Conservation (phyloP, 2,329 filamentous ascomycete genomes). For the Cladosporium halotolerans region DNA sequence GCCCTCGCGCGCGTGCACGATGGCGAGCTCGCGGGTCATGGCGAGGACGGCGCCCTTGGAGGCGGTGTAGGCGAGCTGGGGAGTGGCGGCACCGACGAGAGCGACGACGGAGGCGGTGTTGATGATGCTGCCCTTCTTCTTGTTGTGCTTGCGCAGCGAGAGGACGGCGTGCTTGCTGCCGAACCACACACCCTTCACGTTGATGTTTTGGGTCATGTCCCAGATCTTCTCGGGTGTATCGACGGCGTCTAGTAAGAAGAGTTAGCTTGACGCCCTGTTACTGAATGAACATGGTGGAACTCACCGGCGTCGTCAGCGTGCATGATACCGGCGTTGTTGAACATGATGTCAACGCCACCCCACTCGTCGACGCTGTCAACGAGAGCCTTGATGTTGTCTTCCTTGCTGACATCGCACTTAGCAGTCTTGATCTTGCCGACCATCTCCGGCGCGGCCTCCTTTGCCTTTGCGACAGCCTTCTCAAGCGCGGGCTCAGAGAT, state of each 20-base stretch:
- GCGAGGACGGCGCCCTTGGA: constrained; percentile 90
- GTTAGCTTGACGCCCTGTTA: constrained; percentile 34
- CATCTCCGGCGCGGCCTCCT: constrained; percentile 52
- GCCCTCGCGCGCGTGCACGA: constrained; percentile 84
- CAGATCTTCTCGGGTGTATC: constrained; percentile 85
- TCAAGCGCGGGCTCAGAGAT: constrained; percentile 73
- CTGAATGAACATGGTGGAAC: constrained; percentile 32
- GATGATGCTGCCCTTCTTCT: constrained; percentile 76
- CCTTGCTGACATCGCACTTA: constrained; percentile 77
- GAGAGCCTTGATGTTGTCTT: constrained; percentile 67
- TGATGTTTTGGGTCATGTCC: constrained; percentile 89
- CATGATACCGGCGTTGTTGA: constrained; percentile 99
- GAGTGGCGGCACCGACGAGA: constrained; percentile 77
- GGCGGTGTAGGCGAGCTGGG: constrained; percentile 87
- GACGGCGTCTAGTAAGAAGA: constrained; percentile 50
- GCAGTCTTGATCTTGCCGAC: constrained; percentile 59
- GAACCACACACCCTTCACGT: constrained; percentile 98
- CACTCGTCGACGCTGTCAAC: constrained; percentile 70
- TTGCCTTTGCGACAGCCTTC: constrained; percentile 68
- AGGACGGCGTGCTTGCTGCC: constrained; percentile 88
- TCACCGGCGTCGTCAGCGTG: constrained; percentile 57
- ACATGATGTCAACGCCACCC: constrained; percentile 86
- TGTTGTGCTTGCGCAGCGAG: constrained; percentile 70
- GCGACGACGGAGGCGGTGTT: constrained; percentile 89
- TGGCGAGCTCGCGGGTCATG: constrained; percentile 81